Base-by-base conservation (phyloP, 176 grass and related monocot species). In the Rhynchospora tenuis region DNA sequence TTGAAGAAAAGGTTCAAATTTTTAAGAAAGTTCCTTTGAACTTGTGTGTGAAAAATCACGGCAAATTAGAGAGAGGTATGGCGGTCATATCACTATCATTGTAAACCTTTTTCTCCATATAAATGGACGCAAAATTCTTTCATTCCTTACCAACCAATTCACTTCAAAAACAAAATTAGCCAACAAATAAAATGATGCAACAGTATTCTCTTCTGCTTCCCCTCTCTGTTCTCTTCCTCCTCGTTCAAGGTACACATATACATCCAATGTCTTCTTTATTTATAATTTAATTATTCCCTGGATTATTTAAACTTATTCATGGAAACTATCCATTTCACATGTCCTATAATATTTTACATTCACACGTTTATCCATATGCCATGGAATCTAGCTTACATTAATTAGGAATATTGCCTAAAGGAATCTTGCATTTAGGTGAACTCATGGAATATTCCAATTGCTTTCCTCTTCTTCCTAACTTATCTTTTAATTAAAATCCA, bases 231-330 rank as follows among this genome's bases (percentile, higher is more conserved):
- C 64, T 86, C 50, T 63, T 78, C 85, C 26, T 81, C 51, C 28
- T 86, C 47, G 84, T 57, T 60, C 45, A 65, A 86, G 84, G 84
- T 86, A 60, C n/a, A 20, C 3, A 46, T 54, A 24, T 72, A 11
- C 28, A 14, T 24, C n/a, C 6, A 5, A 16, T 58, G 4, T 57
- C 22, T 22, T 29, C 10, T 56, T 59, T 45, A 38, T 19, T 22
- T 46, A 46, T 80, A 33, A 2, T 38, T 67, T 46, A 26, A 57
- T 19, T 15, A 27, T 38, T 33, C 31, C 6, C 75, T 45, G 29
- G 9, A 61, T 15, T 29, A 0, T 13, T 58, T 20, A 76, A 10
- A 58, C 31, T 84, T 72, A 76, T 56, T 26, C 33, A 24, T 73
- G 57, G 27, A 33, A 38, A 38, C 2, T 38, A 38, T 38, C 33